Evolutionary conservation across 2,329 filamentous ascomycete genomes (phyloP), one percentile per base, ranked within the genome.

Genomic region (Capronia coronata): DNA sequence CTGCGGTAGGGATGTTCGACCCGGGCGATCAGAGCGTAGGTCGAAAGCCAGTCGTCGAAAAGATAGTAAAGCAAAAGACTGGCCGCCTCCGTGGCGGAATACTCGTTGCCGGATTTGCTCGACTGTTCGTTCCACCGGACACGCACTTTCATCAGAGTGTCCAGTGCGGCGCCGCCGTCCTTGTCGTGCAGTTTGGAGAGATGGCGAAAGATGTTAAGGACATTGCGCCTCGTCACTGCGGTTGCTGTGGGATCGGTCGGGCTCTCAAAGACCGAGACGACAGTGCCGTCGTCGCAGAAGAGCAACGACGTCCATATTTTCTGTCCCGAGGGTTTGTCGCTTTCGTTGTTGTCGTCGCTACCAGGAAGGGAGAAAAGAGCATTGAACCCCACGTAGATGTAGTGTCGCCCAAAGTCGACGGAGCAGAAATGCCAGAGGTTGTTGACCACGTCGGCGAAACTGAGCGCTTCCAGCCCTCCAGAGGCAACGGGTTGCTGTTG

Each of bases 381-480:
- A 27, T 57, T 57, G 49, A 50, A 57, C 11, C 55, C 55, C n/a
- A 57, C 35, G 42, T 55, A 55, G 22, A 55, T 51, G 22, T 55
- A 57, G 13, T 47, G 52, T 9, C 38, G 42, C 23, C 83, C 84
- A 64, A 83, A 78, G 59, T 89, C 85, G 11, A 86, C 77, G 0
- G 83, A 84, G 11, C 81, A 83, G 64, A 85, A 89, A 63, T 87
- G 84, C 72, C 84, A 84, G n/a, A 86, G 82, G 47, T 83, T 77
- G 54, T 85, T 75, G 4, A 84, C 77, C 35, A 87, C 73, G 23
- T 78, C 69, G 43, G 79, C 27, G 35, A 54, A 54, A 9, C 18
- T 48, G 22, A 54, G 25, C 21, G 39, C 47, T 8, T 47, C 30
- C 14, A 46, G 8, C 7, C 13, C 29, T 16, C 21, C 5, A 11